These are phyloP conservation scores for Auricularia auricula-judae DNA, from an alignment of 768 basidiomycete genomes.

Conservation along the genomic window DNA sequence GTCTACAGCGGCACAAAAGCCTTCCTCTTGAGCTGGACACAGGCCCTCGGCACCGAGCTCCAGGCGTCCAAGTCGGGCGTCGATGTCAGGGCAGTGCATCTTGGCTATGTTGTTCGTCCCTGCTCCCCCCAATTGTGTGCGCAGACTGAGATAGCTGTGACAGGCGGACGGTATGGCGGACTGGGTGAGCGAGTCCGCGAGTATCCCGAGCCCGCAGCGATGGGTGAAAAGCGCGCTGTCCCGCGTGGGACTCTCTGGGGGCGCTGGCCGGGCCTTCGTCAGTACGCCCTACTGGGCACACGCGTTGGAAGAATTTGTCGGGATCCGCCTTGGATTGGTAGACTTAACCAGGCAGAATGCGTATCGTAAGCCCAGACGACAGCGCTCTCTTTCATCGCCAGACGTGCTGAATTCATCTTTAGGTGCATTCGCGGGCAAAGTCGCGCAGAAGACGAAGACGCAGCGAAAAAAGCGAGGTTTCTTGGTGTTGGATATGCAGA, in stretches of 20 bases:
- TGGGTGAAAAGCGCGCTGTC: conserved; percentile 71
- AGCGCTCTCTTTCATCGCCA: too few species aligned
- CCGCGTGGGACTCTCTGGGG: conserved; percentile 67
- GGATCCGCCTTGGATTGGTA: background rate
- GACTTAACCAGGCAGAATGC: background rate
- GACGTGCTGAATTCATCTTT: too few species aligned
- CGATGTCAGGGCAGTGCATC: conserved; percentile 73
- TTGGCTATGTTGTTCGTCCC: conserved; percentile 74
- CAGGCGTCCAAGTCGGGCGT: conserved; percentile 46
- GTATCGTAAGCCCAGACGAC: too few species aligned
- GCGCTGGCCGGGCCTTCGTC: conserved; percentile 62
- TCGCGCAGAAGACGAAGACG: too few species aligned
- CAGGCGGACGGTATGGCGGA: conserved; percentile 92
- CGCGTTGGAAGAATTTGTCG: conserved; percentile 57
- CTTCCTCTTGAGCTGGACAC: conserved; percentile 77
- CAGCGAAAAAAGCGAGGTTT: too few species aligned
- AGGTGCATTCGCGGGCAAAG: too few species aligned
- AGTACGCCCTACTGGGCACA: conserved; percentile 88
- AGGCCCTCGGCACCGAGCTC: conserved; percentile 79
- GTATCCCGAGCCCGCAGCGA: conserved; percentile 60
- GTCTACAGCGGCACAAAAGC: conserved; percentile 90
- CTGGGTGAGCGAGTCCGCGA: conserved; percentile 57
- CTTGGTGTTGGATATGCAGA: too few species aligned
- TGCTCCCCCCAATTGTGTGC: background rate
- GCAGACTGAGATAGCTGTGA: background rate